Evolutionary conservation across 1,139 yeast genomes (phyloP), one percentile per base, ranked within the genome.

Genomic region (Kodamaea sp.): DNA sequence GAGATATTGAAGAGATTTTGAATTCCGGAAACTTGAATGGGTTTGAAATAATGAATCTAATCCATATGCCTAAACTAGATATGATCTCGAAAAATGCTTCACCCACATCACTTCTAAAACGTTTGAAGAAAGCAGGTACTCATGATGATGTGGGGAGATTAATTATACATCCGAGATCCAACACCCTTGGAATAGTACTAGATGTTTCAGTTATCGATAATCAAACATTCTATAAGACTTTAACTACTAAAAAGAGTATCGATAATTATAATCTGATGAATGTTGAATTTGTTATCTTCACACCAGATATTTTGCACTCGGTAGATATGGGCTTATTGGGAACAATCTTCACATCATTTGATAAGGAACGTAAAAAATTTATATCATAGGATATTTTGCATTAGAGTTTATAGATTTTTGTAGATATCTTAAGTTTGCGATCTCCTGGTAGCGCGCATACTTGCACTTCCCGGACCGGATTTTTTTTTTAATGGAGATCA

Each of bases 31-130:
- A 42, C 6, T 34, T 45, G 25, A 37, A 44, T 32, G 44, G 38
- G 9, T 42, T 45, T 8, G 45, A 46, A 20, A 40, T 47, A 3
- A 41, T 50, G 33, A 43, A 42, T 32, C 35, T 45, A 6, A 40
- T 49, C n/a, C 42, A 42, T 32, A 23, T 37, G 23, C 40, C 35
- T n/a, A 38, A 31, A 15, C 29, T 37, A 23, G 15, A 7, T 23
- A 25, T 24, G 8, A 24, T 31, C 23, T 20, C 25, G 20, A 27
- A 15, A 27, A 8, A 26, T 12, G 7, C 20, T 4, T 15, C 20
- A 3, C 20, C 20, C 4, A 15, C 20, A 15, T 15, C 20, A 15
- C 20, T 15, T 15, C 20, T 15, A 3, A 15, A 29, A 10, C 31
- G 10, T 29, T 20, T 20, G 5, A 29, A 29, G 31, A 8, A 29